Evolutionary conservation across 371 early-diverging fungal species (phyloP).

Genomic region (Sporodiniella umbellata): DNA sequence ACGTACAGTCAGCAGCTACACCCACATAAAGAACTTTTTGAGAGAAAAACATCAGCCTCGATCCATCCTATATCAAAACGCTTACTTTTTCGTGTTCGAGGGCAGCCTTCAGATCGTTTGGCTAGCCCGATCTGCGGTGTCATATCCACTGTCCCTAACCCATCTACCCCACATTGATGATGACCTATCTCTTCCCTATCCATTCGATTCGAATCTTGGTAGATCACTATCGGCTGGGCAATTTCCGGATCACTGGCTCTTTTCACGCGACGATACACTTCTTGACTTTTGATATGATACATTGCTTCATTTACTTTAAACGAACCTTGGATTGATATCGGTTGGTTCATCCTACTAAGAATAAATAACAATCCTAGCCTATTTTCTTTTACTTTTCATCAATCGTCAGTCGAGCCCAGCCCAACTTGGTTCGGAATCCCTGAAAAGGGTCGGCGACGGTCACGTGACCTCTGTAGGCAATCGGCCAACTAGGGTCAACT

Average conservation of each 20-base stretch:
- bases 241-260: conserved; percentile 51
- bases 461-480: conserved; percentile 17
- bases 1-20: conserved; percentile 78
- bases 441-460: not conserved
- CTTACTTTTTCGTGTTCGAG: conserved; percentile 20
- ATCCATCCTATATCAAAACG: not conserved
- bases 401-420: conserved; percentile 69
- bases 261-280: conserved; percentile 54
- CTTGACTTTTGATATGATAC: conserved; percentile 60
- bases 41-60: conserved; percentile 2
- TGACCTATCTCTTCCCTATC: not conserved
- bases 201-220: conserved; percentile 71
- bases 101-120: conserved; percentile 17
- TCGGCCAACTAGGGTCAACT: too few species aligned
- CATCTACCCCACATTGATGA: conserved; percentile 22
- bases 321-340: conserved; percentile 57
- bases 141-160: too few species aligned
- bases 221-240: conserved; percentile 55
- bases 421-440: conserved; percentile 29
- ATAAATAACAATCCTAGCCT: too few species aligned
- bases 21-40: conserved; percentile 44
- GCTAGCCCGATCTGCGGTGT: not conserved
- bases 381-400: conserved; percentile 25
- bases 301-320: conserved; percentile 55
- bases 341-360: conserved; percentile 19